A percentile compares a stretch with the other conserved stretches of the same genome.
Evolutionary conservation across 495 filamentous ascomycete genomes (phyloP).

Genomic region (Aspergillus funiculosus): DNA sequence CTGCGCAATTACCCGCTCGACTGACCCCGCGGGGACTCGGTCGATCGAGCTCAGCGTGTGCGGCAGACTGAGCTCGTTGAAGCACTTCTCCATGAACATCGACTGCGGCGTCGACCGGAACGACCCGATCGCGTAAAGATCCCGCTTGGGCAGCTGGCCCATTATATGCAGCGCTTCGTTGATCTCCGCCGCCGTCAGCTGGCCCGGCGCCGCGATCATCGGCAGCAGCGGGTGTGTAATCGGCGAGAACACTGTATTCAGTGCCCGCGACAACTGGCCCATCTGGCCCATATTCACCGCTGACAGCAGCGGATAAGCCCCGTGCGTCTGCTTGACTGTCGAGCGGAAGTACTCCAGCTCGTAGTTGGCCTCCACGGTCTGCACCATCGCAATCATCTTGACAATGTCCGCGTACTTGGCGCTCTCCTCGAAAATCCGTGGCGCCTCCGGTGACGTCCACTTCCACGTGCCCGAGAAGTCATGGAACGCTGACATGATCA

Average conservation of each 20-base stretch:
- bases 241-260: slow-evolving; percentile 79
- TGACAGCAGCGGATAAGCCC: slow-evolving; percentile 62
- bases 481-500: slow-evolving; percentile 81
- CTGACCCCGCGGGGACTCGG: slow-evolving; percentile 54
- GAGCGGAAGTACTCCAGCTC: slow-evolving; percentile 84
- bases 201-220: slow-evolving; percentile 78
- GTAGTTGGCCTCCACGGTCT: slow-evolving; percentile 74
- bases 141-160: slow-evolving; percentile 71
- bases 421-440: slow-evolving; percentile 61
- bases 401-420: slow-evolving; percentile 74
- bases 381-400: slow-evolving; percentile 82
- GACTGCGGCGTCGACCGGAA: slow-evolving; percentile 66
- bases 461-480: slow-evolving; percentile 79
- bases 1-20: slow-evolving; percentile 62
- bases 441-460: slow-evolving; percentile 66
- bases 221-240: slow-evolving; percentile 80
- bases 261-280: slow-evolving; percentile 71
- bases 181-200: slow-evolving; percentile 77
- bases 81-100: slow-evolving; percentile 81
- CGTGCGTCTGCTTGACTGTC: slow-evolving; percentile 58
- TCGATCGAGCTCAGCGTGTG: slow-evolving; percentile 74
- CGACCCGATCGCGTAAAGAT: slow-evolving; percentile 72
- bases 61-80: slow-evolving; percentile 80
- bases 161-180: slow-evolving; percentile 71
- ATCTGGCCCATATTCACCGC: slow-evolving; percentile 82